phyloP scores from a whole-genome alignment of 2,329 filamentous ascomycete species.

The Colletotrichum sp. region DNA sequence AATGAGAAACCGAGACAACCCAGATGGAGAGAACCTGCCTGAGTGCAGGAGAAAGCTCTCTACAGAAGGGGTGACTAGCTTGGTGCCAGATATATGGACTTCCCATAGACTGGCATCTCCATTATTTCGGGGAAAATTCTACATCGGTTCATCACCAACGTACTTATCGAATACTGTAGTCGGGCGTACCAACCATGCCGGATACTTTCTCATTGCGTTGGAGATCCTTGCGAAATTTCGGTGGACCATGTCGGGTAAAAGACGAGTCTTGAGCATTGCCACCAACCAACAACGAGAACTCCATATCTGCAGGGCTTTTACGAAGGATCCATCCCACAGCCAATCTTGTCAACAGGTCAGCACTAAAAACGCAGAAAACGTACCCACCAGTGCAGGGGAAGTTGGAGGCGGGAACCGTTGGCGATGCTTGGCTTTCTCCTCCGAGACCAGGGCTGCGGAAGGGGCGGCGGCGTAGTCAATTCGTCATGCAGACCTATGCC shows the following conservation, averaged over 20 bases:
- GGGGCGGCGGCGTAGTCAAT: background rate
- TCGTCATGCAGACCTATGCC: background rate
- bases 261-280: background rate
- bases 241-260: background rate
- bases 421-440: background rate
- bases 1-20: conserved; percentile 36
- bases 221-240: background rate
- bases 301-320: background rate
- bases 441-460: background rate
- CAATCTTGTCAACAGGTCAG: background rate
- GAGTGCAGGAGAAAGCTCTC: background rate
- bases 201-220: background rate
- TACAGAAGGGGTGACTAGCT: background rate
- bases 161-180: background rate
- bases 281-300: background rate
- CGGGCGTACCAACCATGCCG: background rate
- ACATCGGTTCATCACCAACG: background rate
- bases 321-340: background rate
- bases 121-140: background rate
- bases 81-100: conserved; percentile 1
- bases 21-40: conserved; percentile 28
- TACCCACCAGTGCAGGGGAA: background rate
- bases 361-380: background rate
- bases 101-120: background rate
- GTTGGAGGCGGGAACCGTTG: background rate